Conservation (phyloP, 371 early-diverging fungal genomes). For the Mucor saturninus region DNA sequence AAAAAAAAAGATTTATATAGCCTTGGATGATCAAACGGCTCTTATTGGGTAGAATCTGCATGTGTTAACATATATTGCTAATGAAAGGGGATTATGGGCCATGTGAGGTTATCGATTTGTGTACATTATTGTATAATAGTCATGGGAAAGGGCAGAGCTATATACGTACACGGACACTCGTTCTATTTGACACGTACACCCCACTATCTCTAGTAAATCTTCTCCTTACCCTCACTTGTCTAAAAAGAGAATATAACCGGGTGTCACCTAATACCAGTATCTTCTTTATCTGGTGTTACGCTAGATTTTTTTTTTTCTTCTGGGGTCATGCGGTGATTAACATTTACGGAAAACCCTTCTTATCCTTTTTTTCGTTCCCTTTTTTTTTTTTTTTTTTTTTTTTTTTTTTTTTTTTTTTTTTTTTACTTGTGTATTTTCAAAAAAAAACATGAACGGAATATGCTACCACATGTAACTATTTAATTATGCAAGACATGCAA, state of each 20-base stretch:
- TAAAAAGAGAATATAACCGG: conserved; percentile 13
- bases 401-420: too few species aligned
- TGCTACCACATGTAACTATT: background rate
- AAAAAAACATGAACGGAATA: too few species aligned
- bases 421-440: too few species aligned
- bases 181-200: background rate
- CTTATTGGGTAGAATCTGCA: conserved; percentile 7
- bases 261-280: conserved; percentile 19
- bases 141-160: conserved; percentile 12
- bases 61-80: conserved; percentile 6
- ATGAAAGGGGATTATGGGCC: conserved; percentile 6
- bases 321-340: conserved; percentile 14
- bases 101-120: conserved; percentile 33
- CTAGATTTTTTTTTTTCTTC: conserved; percentile 11
- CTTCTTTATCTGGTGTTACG: conserved; percentile 20
- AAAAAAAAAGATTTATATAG: conserved; percentile 4
- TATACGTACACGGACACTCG: conserved; percentile 4
- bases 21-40: background rate
- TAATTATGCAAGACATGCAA: background rate
- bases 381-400: background rate
- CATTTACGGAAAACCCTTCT: conserved; percentile 4
- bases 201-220: background rate
- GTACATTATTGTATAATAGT: conserved; percentile 12
- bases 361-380: background rate
- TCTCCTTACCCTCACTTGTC: background rate